Evolutionary conservation across 768 basidiomycete species (phyloP), one percentile per base, ranked within the genome.

Genomic region (Tephrocybe rancida): DNA sequence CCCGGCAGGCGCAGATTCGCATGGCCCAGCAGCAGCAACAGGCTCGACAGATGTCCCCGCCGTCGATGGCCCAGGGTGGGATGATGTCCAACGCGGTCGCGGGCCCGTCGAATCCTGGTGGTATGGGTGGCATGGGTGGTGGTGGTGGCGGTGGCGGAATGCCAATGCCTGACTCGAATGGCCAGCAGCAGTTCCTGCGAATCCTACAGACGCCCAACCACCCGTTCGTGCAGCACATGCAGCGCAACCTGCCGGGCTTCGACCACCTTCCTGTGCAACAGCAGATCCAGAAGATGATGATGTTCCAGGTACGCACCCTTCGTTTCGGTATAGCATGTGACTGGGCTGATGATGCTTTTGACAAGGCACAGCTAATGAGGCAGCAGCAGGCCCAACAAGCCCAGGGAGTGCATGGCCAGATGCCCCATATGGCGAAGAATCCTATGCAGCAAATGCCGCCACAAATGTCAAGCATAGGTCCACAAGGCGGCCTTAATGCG

Each of bases 261-360:
- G 69, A 73, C 56, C 61, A 61, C 18, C 66, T 87, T 52, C 76
- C 85, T 9, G 37, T 75, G 1, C 79, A 73, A 53, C 70, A 76
- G 60, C 86, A 90, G 69, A 61, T 88, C 57, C 86, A 86, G 66
- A 82, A 76, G 62, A 71, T 89, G 67, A 66, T 80, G 30, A 54
- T 67, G 50, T 63, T 80, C 13, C 83, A 83, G 74, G 85, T 85
- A 58, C 45, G 73, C 68, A 6, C 48, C 52, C 54, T 34, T 41
- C 30, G 7, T 22, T 24, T 2, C 38, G 25, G 4, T 5, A 16
- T 11, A 18, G 37, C 13, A 13, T 32, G 13, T 13, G 30, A 32
- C 6, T 32, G 30, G 13, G 13, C 30, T 32, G 6, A 32, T 13
- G 10, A 16, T 37, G 35, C 5, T 37, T 5, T 37, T 13, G 4